A percentile compares a stretch with the other conserved stretches of the same genome.
phyloP scores from a whole-genome alignment of 1,139 yeast species.

The Torulaspora globosa region DNA sequence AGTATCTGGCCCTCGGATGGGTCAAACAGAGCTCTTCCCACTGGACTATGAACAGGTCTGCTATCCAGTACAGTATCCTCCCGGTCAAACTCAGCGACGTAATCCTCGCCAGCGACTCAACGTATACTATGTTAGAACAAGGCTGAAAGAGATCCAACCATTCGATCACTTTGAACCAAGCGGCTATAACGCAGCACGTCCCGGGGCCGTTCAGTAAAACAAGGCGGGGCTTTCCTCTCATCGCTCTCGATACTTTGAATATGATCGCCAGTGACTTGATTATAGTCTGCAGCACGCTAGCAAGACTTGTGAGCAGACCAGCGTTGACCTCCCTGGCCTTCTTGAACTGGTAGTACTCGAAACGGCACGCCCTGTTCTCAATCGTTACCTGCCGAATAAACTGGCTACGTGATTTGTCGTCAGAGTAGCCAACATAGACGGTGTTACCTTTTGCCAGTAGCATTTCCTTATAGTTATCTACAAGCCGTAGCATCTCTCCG shows the following conservation, averaged over 20 bases:
- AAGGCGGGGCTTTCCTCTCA: conserved; percentile 25
- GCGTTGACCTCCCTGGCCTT: conserved; percentile 61
- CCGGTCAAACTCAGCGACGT: conserved; percentile 74
- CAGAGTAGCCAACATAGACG: conserved; percentile 35
- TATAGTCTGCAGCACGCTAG: conserved; percentile 24
- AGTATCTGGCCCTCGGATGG: conserved; percentile 65
- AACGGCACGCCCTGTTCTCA: conserved; percentile 19
- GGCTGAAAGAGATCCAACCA: conserved; percentile 42
- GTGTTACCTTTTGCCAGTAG: conserved; percentile 22
- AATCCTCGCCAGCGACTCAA: conserved; percentile 90
- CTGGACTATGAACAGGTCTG: conserved; percentile 80
- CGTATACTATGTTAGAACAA: conserved; percentile 64
- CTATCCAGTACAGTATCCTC: conserved; percentile 57
- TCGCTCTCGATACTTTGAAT: conserved; percentile 16
- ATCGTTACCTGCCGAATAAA: conserved; percentile 41
- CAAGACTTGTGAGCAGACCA: conserved; percentile 34
- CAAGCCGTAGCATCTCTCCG: conserved; percentile 81
- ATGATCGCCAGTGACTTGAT: conserved; percentile 22
- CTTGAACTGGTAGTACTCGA: conserved; percentile 45
- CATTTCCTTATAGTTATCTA: conserved; percentile 41
- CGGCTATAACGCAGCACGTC: conserved; percentile 61
- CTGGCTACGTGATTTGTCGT: conserved; percentile 23
- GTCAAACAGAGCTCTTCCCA: conserved; percentile 64
- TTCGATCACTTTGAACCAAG: conserved; percentile 58
- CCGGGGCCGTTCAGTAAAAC: conserved; percentile 92